phyloP scores from a whole-genome alignment of 352 stramenopile genomes.

The Stramenopiles sp. region DNA sequence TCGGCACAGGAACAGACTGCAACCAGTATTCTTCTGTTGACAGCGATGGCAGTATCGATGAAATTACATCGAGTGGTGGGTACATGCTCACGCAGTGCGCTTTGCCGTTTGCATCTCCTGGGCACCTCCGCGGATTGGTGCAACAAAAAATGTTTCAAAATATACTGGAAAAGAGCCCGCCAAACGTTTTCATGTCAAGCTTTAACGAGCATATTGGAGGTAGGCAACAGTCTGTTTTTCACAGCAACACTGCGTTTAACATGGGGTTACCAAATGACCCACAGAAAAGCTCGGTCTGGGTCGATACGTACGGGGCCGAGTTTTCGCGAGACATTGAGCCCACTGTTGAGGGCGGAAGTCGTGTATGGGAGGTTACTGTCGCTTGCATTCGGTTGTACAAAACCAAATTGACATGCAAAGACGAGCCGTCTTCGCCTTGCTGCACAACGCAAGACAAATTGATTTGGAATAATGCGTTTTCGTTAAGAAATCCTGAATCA shows the following conservation, averaged over 20 bases:
- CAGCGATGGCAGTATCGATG: not conserved
- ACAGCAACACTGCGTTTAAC: constrained; percentile 5
- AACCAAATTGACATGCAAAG: not conserved
- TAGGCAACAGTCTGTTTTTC: not conserved
- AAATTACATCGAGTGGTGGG: not conserved
- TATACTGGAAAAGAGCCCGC: not conserved
- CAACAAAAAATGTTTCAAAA: constrained; percentile 5
- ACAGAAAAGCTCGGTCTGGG: not conserved
- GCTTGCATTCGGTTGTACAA: not conserved
- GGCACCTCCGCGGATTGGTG: not conserved
- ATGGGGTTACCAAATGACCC: constrained; percentile 11
- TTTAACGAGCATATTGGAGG: constrained; percentile 11
- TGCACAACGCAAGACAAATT: constrained; percentile 12
- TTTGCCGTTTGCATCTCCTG: constrained; percentile 11
- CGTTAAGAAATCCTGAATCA: constrained; percentile 5
- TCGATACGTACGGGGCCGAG: not conserved
- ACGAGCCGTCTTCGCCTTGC: not conserved
- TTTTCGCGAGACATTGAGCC: constrained; percentile 12
- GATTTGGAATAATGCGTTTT: constrained; percentile 10
- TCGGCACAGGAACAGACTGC: not conserved
- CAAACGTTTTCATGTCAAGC: not conserved
- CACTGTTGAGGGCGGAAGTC: not conserved
- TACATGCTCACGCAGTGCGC: constrained; percentile 9
- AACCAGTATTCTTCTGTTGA: constrained; percentile 4
- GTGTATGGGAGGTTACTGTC: constrained; percentile 10